These are phyloP conservation scores for Alnus glutinosa DNA, from an alignment of 306 rosid genomes.

Conservation along the genomic window DNA sequence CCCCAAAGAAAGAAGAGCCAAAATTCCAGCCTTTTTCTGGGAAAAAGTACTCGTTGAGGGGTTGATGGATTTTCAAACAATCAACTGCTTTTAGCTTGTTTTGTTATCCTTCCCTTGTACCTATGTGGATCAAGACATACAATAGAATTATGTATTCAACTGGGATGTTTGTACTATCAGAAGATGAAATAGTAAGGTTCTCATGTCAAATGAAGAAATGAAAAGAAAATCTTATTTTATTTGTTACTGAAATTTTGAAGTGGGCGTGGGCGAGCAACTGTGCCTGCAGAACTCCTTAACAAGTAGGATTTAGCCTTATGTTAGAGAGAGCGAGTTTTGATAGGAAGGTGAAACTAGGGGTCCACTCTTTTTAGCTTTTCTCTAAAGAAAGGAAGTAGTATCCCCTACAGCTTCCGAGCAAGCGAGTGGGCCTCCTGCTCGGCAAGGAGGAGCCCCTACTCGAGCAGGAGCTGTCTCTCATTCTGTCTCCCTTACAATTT, in stretches of 20 bases:
- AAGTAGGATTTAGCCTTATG: neutral
- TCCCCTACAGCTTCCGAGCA: no score
- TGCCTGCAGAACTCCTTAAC: neutral
- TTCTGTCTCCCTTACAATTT: no score
- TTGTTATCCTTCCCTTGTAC: slow-evolving; percentile 22
- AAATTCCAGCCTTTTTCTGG: slow-evolving; percentile 86
- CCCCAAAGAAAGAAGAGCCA: slow-evolving; percentile 63
- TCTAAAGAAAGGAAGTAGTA: no score
- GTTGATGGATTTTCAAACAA: slow-evolving; percentile 43
- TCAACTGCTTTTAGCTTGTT: slow-evolving; percentile 3
- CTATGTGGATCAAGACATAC: slow-evolving; percentile 31
- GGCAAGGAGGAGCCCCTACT: no score
- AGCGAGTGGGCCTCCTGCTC: no score
- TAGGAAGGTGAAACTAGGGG: no score
- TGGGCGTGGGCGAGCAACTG: neutral
- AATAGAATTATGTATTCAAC: slow-evolving; percentile 28
- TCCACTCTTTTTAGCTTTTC: no score
- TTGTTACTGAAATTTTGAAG: neutral
- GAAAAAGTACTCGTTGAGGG: slow-evolving; percentile 86
- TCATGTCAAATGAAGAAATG: slow-evolving; percentile 26
- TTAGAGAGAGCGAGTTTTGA: no score
- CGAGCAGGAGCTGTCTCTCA: no score
- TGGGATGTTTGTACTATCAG: slow-evolving; percentile 32
- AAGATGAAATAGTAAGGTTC: slow-evolving; percentile 27
- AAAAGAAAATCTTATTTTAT: neutral